These are phyloP conservation scores for Eimeria maxima DNA, from an alignment of 169 alveolate genomes.

Conservation along the genomic window DNA sequence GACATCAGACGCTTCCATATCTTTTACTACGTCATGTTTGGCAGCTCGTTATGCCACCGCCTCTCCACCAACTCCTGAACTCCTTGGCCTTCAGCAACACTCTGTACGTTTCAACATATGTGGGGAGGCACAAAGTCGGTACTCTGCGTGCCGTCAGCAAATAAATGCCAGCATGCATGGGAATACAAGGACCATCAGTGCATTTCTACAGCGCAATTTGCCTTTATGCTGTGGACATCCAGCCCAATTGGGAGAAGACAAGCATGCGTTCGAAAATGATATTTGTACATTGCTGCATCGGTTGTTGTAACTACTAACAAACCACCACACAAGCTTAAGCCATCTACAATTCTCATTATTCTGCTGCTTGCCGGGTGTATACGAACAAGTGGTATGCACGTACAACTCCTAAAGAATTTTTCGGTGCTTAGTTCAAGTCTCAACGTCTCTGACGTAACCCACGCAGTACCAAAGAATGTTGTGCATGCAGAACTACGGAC, in stretches of 20 bases:
- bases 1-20: not conserved
- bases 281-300: too few species aligned
- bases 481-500: not conserved
- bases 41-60: slow-evolving; percentile 14
- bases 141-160: not conserved
- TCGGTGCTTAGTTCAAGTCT: too few species aligned
- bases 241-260: too few species aligned
- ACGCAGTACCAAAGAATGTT: not conserved
- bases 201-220: too few species aligned
- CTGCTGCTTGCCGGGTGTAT: too few species aligned
- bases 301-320: too few species aligned
- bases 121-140: not conserved
- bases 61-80: slow-evolving; percentile 26
- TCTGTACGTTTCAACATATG: not conserved
- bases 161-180: not conserved
- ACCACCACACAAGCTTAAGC: too few species aligned
- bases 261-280: too few species aligned
- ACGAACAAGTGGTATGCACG: too few species aligned
- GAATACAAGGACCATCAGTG: not conserved
- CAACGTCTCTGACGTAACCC: not conserved
- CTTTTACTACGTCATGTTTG: not conserved
- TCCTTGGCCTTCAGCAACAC: not conserved
- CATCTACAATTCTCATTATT: too few species aligned
- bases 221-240: too few species aligned
- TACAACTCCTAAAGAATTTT: too few species aligned